Evolutionary conservation across 179 eudicot species (phyloP).

Genomic region (Pouteria campechiana): DNA sequence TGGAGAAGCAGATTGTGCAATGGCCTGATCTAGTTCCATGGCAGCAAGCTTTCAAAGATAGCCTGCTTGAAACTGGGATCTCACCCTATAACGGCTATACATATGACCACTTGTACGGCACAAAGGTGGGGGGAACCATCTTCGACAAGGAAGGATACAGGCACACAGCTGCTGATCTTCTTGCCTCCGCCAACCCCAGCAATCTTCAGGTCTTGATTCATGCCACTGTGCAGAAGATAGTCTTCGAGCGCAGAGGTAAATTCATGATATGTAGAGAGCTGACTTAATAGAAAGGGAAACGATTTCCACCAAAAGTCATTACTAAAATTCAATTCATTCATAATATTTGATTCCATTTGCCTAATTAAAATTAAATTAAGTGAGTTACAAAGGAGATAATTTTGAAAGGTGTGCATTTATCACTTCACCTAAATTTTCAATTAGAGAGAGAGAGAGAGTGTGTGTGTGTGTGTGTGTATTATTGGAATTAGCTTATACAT

Average conservation of each 20-base stretch:
- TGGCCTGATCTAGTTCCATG: slow-evolving; percentile 50
- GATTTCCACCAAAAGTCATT: too few species aligned
- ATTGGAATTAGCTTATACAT: too few species aligned
- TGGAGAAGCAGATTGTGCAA: slow-evolving; percentile 69
- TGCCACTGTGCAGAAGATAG: slow-evolving; percentile 65
- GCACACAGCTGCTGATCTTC: slow-evolving; percentile 84
- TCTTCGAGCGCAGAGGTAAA: slow-evolving; percentile 47
- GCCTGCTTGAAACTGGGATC: slow-evolving; percentile 64
- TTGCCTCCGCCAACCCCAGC: slow-evolving; percentile 49
- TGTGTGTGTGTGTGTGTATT: too few species aligned
- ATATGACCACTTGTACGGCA: slow-evolving; percentile 77
- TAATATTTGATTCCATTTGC: too few species aligned
- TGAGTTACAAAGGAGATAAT: too few species aligned
- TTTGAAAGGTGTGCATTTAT: too few species aligned
- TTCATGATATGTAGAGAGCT: neutral
- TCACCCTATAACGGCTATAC: slow-evolving; percentile 84
- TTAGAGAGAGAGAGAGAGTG: too few species aligned
- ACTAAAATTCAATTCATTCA: too few species aligned
- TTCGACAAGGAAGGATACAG: slow-evolving; percentile 64
- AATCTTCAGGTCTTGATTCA: slow-evolving; percentile 59
- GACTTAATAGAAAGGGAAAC: too few species aligned
- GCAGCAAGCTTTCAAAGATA: slow-evolving; percentile 66
- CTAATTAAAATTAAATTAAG: too few species aligned
- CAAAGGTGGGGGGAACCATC: slow-evolving; percentile 92
- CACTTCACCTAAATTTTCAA: too few species aligned